A percentile compares a stretch with the other conserved stretches of the same genome.
phyloP scores from a whole-genome alignment of 345 rosid species.

The Leavenworthia alabamica region DNA sequence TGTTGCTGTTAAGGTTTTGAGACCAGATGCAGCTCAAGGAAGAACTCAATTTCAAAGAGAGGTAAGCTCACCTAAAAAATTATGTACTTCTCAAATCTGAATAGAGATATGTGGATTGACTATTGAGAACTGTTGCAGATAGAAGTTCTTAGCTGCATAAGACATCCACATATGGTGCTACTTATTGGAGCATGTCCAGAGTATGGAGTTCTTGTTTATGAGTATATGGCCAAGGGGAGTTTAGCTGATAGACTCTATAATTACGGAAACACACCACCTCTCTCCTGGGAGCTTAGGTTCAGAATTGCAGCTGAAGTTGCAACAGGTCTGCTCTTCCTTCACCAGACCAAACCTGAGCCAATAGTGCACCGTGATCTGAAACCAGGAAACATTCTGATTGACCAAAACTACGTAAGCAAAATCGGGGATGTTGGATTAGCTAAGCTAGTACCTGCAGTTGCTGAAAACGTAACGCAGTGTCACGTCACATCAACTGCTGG shows the following conservation, averaged over 20 bases:
- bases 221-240: constrained; percentile 90
- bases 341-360: constrained; percentile 92
- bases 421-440: constrained; percentile 88
- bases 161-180: constrained; percentile 97
- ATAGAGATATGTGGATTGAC: background rate
- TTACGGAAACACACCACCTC: constrained; percentile 45
- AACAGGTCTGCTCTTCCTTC: constrained; percentile 81
- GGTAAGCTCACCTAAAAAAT: constrained; percentile 36
- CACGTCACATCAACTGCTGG: constrained; percentile 77
- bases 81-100: background rate
- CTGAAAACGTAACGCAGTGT: constrained; percentile 71
- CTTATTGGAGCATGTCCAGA: constrained; percentile 95
- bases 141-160: constrained; percentile 78
- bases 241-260: constrained; percentile 65
- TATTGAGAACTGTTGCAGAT: constrained; percentile 38
- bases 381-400: constrained; percentile 84
- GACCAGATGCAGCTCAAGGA: constrained; percentile 96
- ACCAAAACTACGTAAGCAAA: constrained; percentile 74
- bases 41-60: constrained; percentile 80
- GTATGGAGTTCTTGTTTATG: constrained; percentile 78
- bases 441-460: constrained; percentile 68
- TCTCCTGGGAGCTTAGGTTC: constrained; percentile 86
- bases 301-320: constrained; percentile 80
- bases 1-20: constrained; percentile 79
- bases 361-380: constrained; percentile 95